These are phyloP conservation scores for Phytophthora hybrid DNA, from an alignment of 352 stramenopile genomes.

Conservation along the genomic window DNA sequence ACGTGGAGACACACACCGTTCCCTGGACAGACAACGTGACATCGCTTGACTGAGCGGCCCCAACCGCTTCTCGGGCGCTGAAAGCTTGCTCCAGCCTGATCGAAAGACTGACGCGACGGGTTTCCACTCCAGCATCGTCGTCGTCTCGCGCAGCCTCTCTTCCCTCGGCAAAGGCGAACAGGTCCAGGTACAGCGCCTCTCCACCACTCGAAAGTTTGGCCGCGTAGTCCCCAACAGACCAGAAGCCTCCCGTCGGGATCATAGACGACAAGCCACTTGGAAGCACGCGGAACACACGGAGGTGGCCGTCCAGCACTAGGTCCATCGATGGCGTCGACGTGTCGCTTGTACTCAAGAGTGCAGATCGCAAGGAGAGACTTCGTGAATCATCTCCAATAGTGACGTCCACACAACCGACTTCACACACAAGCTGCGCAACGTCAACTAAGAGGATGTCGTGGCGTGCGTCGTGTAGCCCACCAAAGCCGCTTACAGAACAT, in stretches of 20 bases:
- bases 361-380: background rate
- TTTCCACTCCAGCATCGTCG: background rate
- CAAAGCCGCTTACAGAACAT: no score
- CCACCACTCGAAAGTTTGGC: background rate
- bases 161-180: background rate
- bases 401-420: background rate
- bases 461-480: background rate
- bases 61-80: background rate
- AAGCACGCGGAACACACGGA: background rate
- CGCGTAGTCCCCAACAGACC: background rate
- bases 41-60: background rate
- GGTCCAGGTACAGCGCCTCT: background rate
- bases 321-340: background rate
- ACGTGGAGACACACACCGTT: background rate
- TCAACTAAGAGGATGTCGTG: background rate
- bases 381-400: background rate
- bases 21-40: background rate
- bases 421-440: background rate
- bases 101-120: background rate
- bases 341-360: background rate
- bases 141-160: background rate
- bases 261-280: background rate
- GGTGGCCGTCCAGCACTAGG: background rate
- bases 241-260: background rate
- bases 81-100: background rate